A percentile compares a stretch with the other conserved stretches of the same genome.
These are phyloP conservation scores for Fusarium palustre DNA, from an alignment of 2,329 filamentous ascomycete species.

Conservation along the genomic window DNA sequence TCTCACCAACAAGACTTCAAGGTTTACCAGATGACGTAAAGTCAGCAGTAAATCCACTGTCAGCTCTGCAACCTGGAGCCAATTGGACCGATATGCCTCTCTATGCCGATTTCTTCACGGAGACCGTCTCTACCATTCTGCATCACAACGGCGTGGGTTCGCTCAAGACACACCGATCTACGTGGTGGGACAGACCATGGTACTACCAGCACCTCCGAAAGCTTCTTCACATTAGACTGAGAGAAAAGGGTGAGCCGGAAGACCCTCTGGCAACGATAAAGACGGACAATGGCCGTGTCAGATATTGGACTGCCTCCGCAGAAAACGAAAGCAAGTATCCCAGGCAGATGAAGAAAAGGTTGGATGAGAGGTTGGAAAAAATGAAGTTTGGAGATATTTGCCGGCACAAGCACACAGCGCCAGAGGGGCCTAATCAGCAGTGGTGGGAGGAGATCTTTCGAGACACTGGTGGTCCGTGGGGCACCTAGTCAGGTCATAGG, in stretches of 20 bases:
- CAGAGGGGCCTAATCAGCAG: neutral
- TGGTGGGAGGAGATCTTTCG: constrained; percentile 20
- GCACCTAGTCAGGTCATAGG: neutral
- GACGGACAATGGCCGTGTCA: neutral
- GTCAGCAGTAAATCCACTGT: neutral
- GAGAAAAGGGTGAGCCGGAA: neutral
- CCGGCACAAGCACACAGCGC: neutral
- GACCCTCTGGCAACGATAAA: constrained; percentile 4
- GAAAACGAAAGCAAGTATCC: neutral
- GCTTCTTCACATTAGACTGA: neutral
- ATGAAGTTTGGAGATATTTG: neutral
- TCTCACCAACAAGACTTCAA: neutral
- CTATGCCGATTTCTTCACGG: constrained; percentile 10
- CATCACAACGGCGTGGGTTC: constrained; percentile 2
- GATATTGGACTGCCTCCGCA: constrained; percentile 12
- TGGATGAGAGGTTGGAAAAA: neutral
- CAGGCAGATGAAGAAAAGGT: neutral
- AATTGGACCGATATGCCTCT: constrained; percentile 15
- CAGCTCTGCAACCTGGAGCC: neutral
- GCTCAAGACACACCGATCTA: neutral
- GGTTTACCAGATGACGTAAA: constrained; percentile 10
- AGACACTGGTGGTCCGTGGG: neutral
- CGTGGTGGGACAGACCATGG: constrained; percentile 21
- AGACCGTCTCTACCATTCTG: neutral
- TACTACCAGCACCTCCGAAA: constrained; percentile 1